phyloP scores from a whole-genome alignment of 768 basidiomycete species.

The Austroboletus eburneus region DNA sequence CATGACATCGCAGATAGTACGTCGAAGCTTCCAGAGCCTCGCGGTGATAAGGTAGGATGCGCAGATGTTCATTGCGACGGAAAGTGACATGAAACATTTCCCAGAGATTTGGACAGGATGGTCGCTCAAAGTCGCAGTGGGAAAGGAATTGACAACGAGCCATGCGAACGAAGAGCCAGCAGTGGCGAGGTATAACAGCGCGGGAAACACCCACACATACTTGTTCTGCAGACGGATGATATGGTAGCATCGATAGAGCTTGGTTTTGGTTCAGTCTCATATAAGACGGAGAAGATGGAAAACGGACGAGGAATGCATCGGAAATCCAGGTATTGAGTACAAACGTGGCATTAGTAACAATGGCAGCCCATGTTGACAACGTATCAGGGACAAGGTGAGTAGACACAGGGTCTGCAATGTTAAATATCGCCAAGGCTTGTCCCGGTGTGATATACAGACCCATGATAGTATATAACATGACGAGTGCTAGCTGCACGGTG shows the following conservation, averaged over 20 bases:
- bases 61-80: conserved; percentile 14
- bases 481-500: not conserved
- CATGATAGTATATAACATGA: not conserved
- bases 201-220: not conserved
- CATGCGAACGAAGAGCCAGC: conserved; percentile 15
- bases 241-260: conserved; percentile 23
- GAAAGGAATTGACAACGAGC: conserved; percentile 2
- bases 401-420: not conserved
- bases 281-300: not conserved
- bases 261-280: not conserved
- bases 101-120: not conserved
- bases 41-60: conserved; percentile 11
- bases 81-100: conserved; percentile 6
- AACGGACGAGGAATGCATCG: not conserved
- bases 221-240: conserved; percentile 12
- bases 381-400: not conserved
- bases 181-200: conserved; percentile 14
- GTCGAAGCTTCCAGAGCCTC: conserved; percentile 18
- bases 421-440: not conserved
- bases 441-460: not conserved
- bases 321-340: not conserved
- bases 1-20: conserved; percentile 2
- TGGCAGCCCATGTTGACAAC: not conserved
- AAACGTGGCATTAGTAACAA: not conserved
- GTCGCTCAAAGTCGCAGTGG: not conserved